Evolutionary conservation across 1,284 basidiomycete genomes (phyloP).

Genomic region (Apiotrichum laibachii): DNA sequence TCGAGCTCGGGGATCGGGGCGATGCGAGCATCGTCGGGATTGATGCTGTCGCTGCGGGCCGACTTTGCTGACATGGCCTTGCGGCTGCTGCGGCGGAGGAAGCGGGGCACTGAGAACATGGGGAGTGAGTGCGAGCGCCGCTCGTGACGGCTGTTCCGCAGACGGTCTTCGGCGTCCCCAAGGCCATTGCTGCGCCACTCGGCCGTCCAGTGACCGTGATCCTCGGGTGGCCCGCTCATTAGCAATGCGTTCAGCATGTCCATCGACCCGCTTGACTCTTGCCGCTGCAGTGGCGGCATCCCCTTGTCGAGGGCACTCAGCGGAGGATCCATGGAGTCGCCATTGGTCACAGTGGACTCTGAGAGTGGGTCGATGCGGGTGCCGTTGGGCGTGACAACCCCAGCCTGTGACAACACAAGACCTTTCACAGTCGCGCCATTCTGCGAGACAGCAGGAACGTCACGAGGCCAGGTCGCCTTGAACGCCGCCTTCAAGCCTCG

Average conservation of each 20-base stretch:
- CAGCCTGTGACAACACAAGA: background rate
- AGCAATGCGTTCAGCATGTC: constrained; percentile 19
- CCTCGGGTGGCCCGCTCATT: constrained; percentile 11
- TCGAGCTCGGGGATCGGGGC: background rate
- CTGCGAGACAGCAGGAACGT: background rate
- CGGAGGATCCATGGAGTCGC: background rate
- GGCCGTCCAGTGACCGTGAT: constrained; percentile 9
- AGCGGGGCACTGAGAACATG: background rate
- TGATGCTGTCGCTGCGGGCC: background rate
- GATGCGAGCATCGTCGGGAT: background rate
- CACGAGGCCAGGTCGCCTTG: constrained; percentile 1
- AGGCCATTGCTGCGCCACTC: background rate
- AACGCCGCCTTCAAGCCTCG: constrained; percentile 14
- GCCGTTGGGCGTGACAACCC: background rate
- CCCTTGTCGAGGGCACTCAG: background rate
- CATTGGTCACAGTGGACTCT: background rate
- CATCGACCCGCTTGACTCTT: constrained; percentile 9
- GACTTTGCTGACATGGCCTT: background rate
- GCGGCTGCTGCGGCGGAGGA: constrained; percentile 5
- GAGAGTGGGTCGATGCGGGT: background rate
- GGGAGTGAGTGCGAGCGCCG: background rate
- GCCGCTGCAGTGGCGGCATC: background rate
- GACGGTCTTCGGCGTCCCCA: background rate
- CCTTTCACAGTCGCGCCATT: background rate
- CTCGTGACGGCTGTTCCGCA: background rate